Base-by-base conservation (phyloP, 768 basidiomycete species). In the Xerocomellus amylosporus region DNA sequence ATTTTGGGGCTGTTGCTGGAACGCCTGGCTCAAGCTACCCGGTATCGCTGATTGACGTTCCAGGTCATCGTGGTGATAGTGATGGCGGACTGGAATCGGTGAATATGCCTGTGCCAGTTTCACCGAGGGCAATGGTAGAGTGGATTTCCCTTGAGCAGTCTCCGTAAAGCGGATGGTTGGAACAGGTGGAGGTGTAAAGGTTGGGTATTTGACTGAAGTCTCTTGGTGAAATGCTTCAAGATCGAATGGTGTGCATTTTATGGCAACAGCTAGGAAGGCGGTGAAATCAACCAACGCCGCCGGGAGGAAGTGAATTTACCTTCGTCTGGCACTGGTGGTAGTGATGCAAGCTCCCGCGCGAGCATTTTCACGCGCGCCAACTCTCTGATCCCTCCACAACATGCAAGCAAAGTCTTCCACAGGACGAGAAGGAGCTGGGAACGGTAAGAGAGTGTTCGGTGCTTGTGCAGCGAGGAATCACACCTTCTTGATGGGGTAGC, bases 401-500 rank as follows among this genome's bases (percentile, higher is more conserved):
- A 97, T 33, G 92, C 85, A 43, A 99, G 75, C 38, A 98, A 73
- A 0, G 91, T 85, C 69, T 98, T 99, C 97, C 97, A 99, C 9
- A 97, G 76, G 0, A 99, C 82, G 15, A 98, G 82, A 13, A 99
- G 81, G 4, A 98, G 83, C 95, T 97, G 64, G 9, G 46, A 36
- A 53, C 45, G 24, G 51, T 59, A 55, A 54, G 58, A 39, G 47
- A 37, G 12, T 37, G 46, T 37, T 45, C 8, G 20, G 3, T 3
- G 14, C 49, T 39, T 51, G 50, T 26, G 38, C 28, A 50, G 56
- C 44, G 36, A 37, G 34, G 19, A 51, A 28, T 45, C 69, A 20
- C 49, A 90, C 94, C 82, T 98, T 98, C 75, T 98, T 99, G 63
- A 97, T 90, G 0, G 97, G 97, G 72, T 97, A 99, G 6, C 92